Evolutionary conservation across 2,329 filamentous ascomycete genomes (phyloP).

Genomic region (Pestalotiopsis sp.): DNA sequence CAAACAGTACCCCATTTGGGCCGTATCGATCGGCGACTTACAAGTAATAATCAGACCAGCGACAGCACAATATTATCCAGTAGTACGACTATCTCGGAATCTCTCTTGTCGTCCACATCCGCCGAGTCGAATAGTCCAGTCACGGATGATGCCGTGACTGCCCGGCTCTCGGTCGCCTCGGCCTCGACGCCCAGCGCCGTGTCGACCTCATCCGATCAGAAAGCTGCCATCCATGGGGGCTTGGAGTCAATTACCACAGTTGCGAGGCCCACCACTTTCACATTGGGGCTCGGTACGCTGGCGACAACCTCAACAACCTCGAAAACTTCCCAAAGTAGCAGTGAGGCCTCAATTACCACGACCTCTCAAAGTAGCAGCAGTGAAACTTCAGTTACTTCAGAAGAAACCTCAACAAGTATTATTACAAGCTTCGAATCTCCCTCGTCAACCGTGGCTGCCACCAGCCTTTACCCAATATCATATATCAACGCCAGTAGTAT

Average conservation of each 20-base stretch:
- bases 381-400: background rate
- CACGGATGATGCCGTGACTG: background rate
- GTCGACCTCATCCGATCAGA: background rate
- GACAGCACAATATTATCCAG: background rate
- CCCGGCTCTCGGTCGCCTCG: background rate
- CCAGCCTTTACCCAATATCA: background rate
- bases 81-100: background rate
- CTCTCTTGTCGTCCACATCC: background rate
- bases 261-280: background rate
- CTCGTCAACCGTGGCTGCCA: background rate
- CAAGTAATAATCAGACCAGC: background rate
- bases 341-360: background rate
- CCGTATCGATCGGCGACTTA: conserved; percentile 5
- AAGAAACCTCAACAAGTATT: background rate
- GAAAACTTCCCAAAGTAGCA: background rate
- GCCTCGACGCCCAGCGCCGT: background rate
- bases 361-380: background rate
- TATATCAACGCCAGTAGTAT: background rate
- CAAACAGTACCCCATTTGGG: background rate
- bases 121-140: background rate
- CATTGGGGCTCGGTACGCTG: background rate
- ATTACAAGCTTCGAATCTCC: background rate
- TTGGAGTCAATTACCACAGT: conserved; percentile 3
- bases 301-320: background rate
- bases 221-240: background rate